phyloP scores from a whole-genome alignment of 1,139 yeast genomes.

The Blastobotrys ciferrii region DNA sequence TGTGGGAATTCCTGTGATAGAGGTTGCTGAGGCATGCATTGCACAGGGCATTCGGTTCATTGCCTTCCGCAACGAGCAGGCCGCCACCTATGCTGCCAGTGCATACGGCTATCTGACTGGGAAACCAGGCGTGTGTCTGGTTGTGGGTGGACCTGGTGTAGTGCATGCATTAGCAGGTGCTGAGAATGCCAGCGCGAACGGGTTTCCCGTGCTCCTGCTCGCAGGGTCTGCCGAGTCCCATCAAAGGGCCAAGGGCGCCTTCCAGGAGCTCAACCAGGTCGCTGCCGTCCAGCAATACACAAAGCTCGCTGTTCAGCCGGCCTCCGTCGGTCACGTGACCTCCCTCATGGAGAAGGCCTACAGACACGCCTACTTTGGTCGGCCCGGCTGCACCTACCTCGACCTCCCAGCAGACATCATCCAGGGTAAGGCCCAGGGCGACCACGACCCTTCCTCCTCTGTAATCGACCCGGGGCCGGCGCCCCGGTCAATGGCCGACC shows the following conservation, averaged over 20 bases:
- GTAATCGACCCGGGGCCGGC: conserved; percentile 36
- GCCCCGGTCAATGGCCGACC: conserved; percentile 45
- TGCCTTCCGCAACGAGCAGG: conserved; percentile 62
- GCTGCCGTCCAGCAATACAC: conserved; percentile 45
- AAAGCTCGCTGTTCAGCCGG: conserved; percentile 51
- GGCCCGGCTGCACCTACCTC: conserved; percentile 57
- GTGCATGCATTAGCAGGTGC: conserved; percentile 64
- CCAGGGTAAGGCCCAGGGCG: conserved; percentile 39
- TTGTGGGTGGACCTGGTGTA: conserved; percentile 71
- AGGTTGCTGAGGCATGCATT: conserved; percentile 54
- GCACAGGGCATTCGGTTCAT: conserved; percentile 52
- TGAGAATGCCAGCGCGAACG: conserved; percentile 55
- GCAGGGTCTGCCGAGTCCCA: conserved; percentile 57
- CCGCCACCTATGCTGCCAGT: conserved; percentile 70
- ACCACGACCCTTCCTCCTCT: too few species aligned
- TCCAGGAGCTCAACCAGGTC: conserved; percentile 65
- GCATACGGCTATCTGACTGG: conserved; percentile 62
- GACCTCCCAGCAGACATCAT: conserved; percentile 64
- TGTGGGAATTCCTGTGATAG: conserved; percentile 70
- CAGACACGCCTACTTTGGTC: conserved; percentile 47
- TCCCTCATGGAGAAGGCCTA: conserved; percentile 49
- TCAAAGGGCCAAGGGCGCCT: conserved; percentile 56
- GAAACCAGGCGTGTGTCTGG: conserved; percentile 59
- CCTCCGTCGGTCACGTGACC: conserved; percentile 40
- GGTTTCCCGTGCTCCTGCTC: conserved; percentile 58